These are phyloP conservation scores for Holtermanniella nyarrowii DNA, from an alignment of 768 basidiomycete genomes.

Conservation along the genomic window DNA sequence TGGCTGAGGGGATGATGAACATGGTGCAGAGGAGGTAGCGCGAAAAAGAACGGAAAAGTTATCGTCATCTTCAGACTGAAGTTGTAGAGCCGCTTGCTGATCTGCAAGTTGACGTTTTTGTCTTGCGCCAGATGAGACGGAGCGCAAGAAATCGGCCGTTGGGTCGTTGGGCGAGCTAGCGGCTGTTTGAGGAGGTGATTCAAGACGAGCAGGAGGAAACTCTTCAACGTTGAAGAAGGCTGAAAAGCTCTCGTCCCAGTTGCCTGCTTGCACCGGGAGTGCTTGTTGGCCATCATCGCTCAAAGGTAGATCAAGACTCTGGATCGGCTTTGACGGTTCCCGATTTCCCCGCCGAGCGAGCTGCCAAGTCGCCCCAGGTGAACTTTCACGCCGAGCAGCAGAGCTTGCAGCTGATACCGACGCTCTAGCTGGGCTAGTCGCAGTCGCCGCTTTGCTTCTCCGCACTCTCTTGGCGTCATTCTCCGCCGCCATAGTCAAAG, in stretches of 20 bases:
- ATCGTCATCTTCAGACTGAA: conserved; percentile 16
- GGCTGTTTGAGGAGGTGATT: background rate
- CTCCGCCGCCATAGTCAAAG: conserved; percentile 28
- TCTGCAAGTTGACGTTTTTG: background rate
- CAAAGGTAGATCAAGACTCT: conserved; percentile 23
- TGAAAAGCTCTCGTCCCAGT: conserved; percentile 26
- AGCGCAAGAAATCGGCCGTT: conserved; percentile 3
- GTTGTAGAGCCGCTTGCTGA: background rate
- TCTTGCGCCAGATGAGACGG: conserved; percentile 5
- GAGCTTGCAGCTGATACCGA: conserved; percentile 7
- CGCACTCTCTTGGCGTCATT: conserved; percentile 28
- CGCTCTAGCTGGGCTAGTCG: conserved; percentile 15
- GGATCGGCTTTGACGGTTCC: conserved; percentile 2
- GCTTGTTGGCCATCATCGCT: conserved; percentile 18
- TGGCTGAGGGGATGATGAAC: conserved; percentile 10
- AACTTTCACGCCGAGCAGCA: background rate
- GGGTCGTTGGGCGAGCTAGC: conserved; percentile 1
- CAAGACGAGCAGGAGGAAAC: conserved; percentile 1
- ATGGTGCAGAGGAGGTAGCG: conserved; percentile 12
- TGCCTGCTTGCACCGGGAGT: background rate
- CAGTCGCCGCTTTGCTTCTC: conserved; percentile 10
- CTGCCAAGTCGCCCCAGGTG: too few relatives aligned
- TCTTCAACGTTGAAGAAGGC: conserved; percentile 28
- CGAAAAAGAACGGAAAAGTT: conserved; percentile 20
- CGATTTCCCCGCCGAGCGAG: too few relatives aligned